Evolutionary conservation across 179 eudicot genomes (phyloP), one percentile per base, ranked within the genome.

Genomic region (Silene coronaria): DNA sequence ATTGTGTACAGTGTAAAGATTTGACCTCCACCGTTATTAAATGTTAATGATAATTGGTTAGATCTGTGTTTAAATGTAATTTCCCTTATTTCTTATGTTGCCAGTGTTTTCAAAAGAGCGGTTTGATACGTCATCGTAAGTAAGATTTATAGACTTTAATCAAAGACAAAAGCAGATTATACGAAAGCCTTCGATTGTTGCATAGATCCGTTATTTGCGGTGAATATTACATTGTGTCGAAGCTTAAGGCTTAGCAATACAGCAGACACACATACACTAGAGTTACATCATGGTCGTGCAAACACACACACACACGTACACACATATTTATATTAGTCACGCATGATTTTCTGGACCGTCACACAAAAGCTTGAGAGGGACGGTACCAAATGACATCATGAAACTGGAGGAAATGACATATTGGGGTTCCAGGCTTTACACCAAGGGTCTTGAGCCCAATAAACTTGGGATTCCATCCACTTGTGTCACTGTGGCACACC

Each of bases 401-500:
- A 36, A 67, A 67, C 17, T 67, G 71, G 21, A 67, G 71, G 71
- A 67, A 67, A 67, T 67, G 71, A 38, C 71, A 67, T 67, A 67
- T 67, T 14, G 53, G 53, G 21, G 71, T 67, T 67, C 71, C 71
- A 5, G 71, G 71, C 71, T 67, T 8, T 2, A 67, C 71, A 5
- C 71, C 53, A 36, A 67, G 71, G 7, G 71, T 38, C 27, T 36
- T 38, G 6, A 67, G 71, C 53, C 71, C 71, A 67, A 67, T 38
- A 67, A 67, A 67, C 28, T 67, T 36, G 46, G 71, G 71, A 36
- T 21, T 67, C 71, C 71, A 67, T 34, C 71, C 71, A 38, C 2
- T 32, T 17, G 71, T 67, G 26, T 67, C 71, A 67, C 53, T 67
- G 19, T 67, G 71, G 51, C 71, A 67, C 21, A 67, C 71, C 51